Evolutionary conservation across 768 basidiomycete genomes (phyloP).

Genomic region (Boletus subparvulus): DNA sequence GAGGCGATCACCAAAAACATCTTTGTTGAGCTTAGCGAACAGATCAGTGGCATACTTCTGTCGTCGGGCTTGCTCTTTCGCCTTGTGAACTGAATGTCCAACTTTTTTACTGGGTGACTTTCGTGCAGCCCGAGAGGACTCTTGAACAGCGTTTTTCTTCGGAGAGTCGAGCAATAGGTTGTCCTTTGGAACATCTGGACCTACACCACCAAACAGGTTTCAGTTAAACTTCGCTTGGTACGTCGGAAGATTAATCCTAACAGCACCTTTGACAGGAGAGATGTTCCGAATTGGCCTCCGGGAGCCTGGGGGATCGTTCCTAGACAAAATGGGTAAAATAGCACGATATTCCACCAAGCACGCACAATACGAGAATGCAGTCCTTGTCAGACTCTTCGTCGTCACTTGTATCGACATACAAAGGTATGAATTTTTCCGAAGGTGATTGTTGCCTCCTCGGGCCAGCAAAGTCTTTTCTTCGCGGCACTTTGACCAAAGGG

Average conservation of each 20-base stretch:
- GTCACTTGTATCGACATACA: conserved; percentile 33
- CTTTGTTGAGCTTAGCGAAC: conserved; percentile 59
- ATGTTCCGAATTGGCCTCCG: conserved; percentile 42
- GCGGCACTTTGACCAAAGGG: conserved; percentile 18
- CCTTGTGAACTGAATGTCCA: conserved; percentile 31
- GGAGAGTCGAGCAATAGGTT: conserved; percentile 10
- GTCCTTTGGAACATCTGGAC: conserved; percentile 6
- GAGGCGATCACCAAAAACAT: conserved; percentile 54
- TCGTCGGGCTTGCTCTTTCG: conserved; percentile 44
- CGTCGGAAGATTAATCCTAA: not conserved
- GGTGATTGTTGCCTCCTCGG: conserved; percentile 8
- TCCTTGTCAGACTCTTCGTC: conserved; percentile 35
- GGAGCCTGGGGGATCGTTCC: conserved; percentile 50
- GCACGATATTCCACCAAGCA: not conserved
- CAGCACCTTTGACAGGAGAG: conserved; percentile 5
- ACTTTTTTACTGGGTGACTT: conserved; percentile 23
- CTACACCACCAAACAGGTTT: not conserved
- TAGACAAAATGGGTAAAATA: conserved; percentile 12
- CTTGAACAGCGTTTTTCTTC: conserved; percentile 5
- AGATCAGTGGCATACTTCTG: conserved; percentile 55
- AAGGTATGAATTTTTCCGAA: conserved; percentile 12
- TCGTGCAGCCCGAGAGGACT: not conserved
- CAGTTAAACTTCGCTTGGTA: not conserved
- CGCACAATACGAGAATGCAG: conserved; percentile 42
- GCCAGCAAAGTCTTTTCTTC: conserved; percentile 1